phyloP scores from a whole-genome alignment of 768 basidiomycete genomes.

The Tulasnella sp. region DNA sequence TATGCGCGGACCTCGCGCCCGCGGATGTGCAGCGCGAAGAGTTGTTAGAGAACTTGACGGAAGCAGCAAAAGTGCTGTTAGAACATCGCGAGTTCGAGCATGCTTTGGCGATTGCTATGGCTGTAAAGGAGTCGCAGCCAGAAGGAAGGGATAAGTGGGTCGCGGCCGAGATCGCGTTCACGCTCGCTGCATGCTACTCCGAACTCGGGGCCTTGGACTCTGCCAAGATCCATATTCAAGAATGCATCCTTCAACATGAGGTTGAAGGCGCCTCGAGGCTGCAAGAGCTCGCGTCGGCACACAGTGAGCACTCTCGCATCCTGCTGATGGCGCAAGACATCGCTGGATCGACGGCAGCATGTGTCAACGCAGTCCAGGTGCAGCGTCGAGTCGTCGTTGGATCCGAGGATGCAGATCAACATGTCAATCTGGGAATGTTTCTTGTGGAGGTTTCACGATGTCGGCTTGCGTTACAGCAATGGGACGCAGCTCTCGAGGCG shows the following conservation, averaged over 20 bases:
- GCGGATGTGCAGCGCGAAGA: too few species aligned
- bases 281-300: background rate
- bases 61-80: too few species aligned
- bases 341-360: background rate
- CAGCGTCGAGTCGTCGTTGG: background rate
- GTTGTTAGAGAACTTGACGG: too few species aligned
- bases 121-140: too few species aligned
- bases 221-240: background rate
- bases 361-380: background rate
- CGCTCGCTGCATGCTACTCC: background rate
- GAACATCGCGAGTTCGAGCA: too few species aligned
- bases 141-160: too few species aligned
- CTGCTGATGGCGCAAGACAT: background rate
- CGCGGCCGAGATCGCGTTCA: too few species aligned
- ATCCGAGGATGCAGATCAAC: background rate
- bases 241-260: background rate
- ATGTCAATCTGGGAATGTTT: constrained; percentile 2
- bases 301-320: constrained; percentile 9
- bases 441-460: background rate
- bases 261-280: background rate
- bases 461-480: background rate
- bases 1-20: too few species aligned
- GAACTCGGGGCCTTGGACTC: background rate
- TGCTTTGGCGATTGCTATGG: too few species aligned
- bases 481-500: background rate